These are phyloP conservation scores for Erysiphe pisi DNA, from an alignment of 2,329 filamentous ascomycete species.

Conservation along the genomic window DNA sequence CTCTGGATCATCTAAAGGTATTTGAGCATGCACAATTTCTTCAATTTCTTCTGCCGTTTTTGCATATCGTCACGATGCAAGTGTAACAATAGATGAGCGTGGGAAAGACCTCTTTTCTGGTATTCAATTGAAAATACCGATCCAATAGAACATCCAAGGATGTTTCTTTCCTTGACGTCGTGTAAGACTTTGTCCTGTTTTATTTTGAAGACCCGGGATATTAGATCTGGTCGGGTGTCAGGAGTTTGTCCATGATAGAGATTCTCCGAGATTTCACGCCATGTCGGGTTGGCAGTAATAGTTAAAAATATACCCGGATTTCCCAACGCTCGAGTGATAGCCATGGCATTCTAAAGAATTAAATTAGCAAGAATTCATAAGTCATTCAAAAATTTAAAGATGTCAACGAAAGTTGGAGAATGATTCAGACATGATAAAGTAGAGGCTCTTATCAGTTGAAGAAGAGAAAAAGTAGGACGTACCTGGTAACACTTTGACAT, in stretches of 20 bases:
- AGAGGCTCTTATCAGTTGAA: not conserved
- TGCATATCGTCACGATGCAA: not conserved
- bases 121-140: not conserved
- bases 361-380: not conserved
- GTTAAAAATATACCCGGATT: not conserved
- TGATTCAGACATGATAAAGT: not conserved
- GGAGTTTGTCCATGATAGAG: not conserved
- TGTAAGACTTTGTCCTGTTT: not conserved
- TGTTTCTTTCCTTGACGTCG: not conserved
- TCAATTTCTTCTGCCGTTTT: not conserved
- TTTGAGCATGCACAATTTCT: not conserved
- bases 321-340: not conserved
- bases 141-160: not conserved
- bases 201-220: not conserved
- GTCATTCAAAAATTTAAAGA: too few relatives aligned
- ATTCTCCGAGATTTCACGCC: not conserved
- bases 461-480: not conserved
- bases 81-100: not conserved
- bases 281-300: not conserved
- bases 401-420: too few relatives aligned
- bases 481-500: not conserved
- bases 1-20: not conserved
- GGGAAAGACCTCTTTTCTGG: not conserved
- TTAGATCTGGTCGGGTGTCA: not conserved
- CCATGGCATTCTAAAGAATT: not conserved